Evolutionary conservation across 495 filamentous ascomycete genomes (phyloP), one percentile per base, ranked within the genome.

Genomic region (Aspergillus asperescens): DNA sequence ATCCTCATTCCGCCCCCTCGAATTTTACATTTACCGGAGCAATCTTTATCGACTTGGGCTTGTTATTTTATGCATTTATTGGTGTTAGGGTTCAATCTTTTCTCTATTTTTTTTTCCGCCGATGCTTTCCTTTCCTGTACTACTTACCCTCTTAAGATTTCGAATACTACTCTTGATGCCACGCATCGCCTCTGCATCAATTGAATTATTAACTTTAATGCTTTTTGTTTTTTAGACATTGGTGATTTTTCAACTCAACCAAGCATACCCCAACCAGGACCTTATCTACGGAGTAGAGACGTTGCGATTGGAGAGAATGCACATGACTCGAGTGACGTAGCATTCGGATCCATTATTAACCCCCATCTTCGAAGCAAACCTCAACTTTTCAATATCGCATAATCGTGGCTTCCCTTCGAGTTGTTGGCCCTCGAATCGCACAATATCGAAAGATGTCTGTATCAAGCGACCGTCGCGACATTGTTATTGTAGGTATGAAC

Each of bases 401-500:
- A 52, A 52, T 55, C 52, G 62, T 75, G 66, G 63, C 67, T 60
- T 62, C 62, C 1, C 13, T 66, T 22, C 59, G 43, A 54, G 35
- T 37, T 15, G 8, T 65, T 27, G 31, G 58, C 16, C 50, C 41
- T 18, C 56, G 49, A 19, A 52, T 66, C 37, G 56, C 50, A 27
- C 61, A 57, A 7, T 56, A 53, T 35, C 16, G 43, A 38, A 72
- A 58, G 35, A 77, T 77, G 73, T 55, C 72, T 40, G 55, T 59
- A 16, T 28, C 58, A 35, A 59, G 56, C 34, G 69, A 70, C 42
- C 69, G 75, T 51, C 76, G 81, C 59, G 78, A 87, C 47, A 87
- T 89, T 53, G 78, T 88, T 50, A 83, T 89, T 51, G 64, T 87
- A 58, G 84, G 84, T 87, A 72, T 59, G 78, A 55, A 48, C 35